phyloP scores from a whole-genome alignment of 805 yeast genomes.

The Schizosaccharomyces lindneri region DNA sequence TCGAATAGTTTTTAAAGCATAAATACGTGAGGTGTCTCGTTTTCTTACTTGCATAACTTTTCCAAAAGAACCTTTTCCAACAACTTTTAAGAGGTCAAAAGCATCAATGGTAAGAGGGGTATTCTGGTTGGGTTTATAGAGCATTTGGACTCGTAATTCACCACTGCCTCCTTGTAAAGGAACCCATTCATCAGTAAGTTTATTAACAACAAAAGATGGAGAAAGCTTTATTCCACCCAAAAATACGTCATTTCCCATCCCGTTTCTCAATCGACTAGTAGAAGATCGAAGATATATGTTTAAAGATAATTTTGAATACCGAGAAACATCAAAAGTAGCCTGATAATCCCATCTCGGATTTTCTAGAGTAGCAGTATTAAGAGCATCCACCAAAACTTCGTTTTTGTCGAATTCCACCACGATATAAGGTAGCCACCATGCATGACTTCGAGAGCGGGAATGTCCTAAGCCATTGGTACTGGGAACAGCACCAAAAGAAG shows the following conservation, averaged over 20 bases:
- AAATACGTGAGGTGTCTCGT: conserved; percentile 80
- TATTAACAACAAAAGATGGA: conserved; percentile 21
- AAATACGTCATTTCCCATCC: conserved; percentile 26
- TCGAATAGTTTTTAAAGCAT: conserved; percentile 80
- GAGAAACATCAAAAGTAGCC: conserved; percentile 69
- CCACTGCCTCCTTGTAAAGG: conserved; percentile 13
- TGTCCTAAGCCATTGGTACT: not conserved
- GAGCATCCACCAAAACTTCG: conserved; percentile 65
- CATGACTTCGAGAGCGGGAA: not conserved
- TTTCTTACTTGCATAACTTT: conserved; percentile 97
- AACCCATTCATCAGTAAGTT: conserved; percentile 7
- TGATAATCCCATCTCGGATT: conserved; percentile 70
- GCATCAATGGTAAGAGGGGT: conserved; percentile 66
- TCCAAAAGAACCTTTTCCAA: conserved; percentile 95
- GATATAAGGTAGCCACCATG: conserved; percentile 44
- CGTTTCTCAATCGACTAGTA: conserved; percentile 9
- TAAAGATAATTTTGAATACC: conserved; percentile 33
- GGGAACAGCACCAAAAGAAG: not conserved
- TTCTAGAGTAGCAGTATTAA: conserved; percentile 47
- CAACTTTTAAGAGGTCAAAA: conserved; percentile 77
- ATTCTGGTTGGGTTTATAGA: conserved; percentile 40
- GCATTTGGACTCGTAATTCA: conserved; percentile 27
- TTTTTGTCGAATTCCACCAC: conserved; percentile 89
- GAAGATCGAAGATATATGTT: conserved; percentile 59
- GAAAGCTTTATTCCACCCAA: conserved; percentile 48